Conservation (phyloP, 129 eudicot species). For the Scalesia atractyloides region DNA sequence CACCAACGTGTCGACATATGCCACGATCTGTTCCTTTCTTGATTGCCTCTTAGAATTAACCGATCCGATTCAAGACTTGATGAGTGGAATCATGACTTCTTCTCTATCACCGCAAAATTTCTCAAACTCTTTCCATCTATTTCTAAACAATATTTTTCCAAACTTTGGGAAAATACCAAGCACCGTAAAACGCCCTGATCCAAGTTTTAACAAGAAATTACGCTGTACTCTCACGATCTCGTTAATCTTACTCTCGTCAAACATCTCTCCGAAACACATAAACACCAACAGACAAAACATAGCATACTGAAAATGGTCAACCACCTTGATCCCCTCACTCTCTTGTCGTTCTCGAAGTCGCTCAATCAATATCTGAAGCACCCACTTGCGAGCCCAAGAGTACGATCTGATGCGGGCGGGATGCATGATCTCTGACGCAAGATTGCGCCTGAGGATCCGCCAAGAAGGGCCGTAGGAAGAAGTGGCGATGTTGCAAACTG, state of each 20-base stretch:
- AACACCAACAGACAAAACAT: constrained; percentile 57
- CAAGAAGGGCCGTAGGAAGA: constrained; percentile 57
- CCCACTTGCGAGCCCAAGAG: constrained; percentile 51
- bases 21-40: too few species aligned
- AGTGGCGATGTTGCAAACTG: constrained; percentile 35
- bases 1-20: constrained; percentile 43
- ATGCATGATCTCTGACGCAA: constrained; percentile 47
- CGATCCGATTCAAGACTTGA: too few species aligned
- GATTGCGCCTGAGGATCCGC: constrained; percentile 57
- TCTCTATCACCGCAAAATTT: too few species aligned
- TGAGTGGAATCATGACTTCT: too few species aligned
- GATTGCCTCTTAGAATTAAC: too few species aligned
- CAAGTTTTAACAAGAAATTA: constrained; percentile 14
- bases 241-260: constrained; percentile 45
- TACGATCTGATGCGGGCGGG: constrained; percentile 41
- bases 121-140: too few species aligned
- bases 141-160: too few species aligned
- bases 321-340: constrained; percentile 32
- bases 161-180: constrained; percentile 20
- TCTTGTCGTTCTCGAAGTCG: constrained; percentile 12
- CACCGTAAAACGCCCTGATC: constrained; percentile 29
- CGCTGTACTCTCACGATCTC: constrained; percentile 42
- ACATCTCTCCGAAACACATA: constrained; percentile 75
- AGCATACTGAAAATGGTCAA: constrained; percentile 58
- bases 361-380: constrained; percentile 23